Evolutionary conservation across 2,329 filamentous ascomycete species (phyloP).

Genomic region (Clonostachys chloroleuca): DNA sequence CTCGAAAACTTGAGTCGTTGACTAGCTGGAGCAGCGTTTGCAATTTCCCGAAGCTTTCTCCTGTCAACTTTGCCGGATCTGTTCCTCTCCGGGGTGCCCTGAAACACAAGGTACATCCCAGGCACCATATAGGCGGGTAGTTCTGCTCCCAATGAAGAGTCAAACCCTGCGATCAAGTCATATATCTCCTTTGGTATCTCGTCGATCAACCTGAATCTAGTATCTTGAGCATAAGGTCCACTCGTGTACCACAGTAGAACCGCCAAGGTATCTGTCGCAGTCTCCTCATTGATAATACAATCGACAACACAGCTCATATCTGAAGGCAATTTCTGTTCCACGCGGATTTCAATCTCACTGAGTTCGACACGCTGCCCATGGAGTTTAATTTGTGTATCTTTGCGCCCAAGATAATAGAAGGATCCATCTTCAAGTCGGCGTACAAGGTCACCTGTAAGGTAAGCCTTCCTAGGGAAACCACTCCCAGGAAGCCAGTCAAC

Average conservation of each 20-base stretch:
- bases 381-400: slow-evolving; percentile 52
- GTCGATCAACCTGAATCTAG: neutral
- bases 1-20: slow-evolving; percentile 2
- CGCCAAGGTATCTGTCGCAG: neutral
- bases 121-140: slow-evolving; percentile 24
- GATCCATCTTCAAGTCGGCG: slow-evolving; percentile 20
- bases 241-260: neutral
- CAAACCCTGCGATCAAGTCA: neutral
- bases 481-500: neutral
- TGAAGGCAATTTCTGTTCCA: slow-evolving; percentile 1
- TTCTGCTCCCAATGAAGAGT: neutral
- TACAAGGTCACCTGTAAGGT: slow-evolving; percentile 40
- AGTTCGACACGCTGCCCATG: slow-evolving; percentile 49
- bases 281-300: neutral
- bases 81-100: slow-evolving; percentile 12
- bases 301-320: neutral
- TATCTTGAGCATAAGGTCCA: neutral
- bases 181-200: neutral
- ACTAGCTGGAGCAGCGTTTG: slow-evolving; percentile 10
- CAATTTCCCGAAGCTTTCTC: slow-evolving; percentile 9
- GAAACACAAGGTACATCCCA: slow-evolving; percentile 16
- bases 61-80: slow-evolving; percentile 22
- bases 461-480: slow-evolving; percentile 14
- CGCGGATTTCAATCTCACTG: slow-evolving; percentile 7
- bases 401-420: slow-evolving; percentile 39